phyloP scores from a whole-genome alignment of 2,329 filamentous ascomycete genomes.

The Aureobasidium musti region DNA sequence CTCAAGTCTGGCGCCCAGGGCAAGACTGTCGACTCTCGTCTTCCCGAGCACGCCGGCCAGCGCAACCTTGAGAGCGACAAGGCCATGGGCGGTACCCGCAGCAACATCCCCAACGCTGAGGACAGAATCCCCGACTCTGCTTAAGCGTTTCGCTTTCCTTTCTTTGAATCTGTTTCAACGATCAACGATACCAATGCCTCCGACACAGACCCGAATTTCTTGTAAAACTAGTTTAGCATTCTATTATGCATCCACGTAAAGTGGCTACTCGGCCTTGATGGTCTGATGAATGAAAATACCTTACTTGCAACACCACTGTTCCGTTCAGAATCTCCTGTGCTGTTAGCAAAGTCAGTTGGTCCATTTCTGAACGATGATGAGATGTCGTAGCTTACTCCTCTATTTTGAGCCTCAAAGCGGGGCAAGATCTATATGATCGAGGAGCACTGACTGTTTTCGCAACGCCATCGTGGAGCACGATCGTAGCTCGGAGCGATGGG shows the following conservation, averaged over 20 bases:
- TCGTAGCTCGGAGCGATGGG: neutral
- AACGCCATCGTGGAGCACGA: slow-evolving; percentile 2
- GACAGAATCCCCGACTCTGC: slow-evolving; percentile 40
- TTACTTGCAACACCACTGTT: neutral
- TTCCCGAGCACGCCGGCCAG: slow-evolving; percentile 43
- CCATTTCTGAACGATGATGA: neutral
- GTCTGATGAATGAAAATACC: slow-evolving; percentile 17
- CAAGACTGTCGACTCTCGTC: slow-evolving; percentile 38
- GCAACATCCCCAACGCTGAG: slow-evolving; percentile 40
- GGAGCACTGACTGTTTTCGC: slow-evolving; percentile 1
- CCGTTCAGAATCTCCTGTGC: neutral
- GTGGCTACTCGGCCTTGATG: slow-evolving; percentile 19
- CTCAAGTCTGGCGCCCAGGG: slow-evolving; percentile 40
- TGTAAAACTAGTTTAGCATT: slow-evolving; percentile 25
- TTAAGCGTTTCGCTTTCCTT: neutral
- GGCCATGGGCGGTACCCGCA: slow-evolving; percentile 40
- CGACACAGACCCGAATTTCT: neutral
- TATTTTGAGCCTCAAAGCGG: slow-evolving; percentile 13
- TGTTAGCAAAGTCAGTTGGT: neutral
- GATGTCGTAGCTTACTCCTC: slow-evolving; percentile 6
- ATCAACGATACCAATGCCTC: slow-evolving; percentile 28
- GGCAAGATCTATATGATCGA: slow-evolving; percentile 17
- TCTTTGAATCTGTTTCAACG: slow-evolving; percentile 13
- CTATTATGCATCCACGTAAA: neutral
- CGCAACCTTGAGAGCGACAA: slow-evolving; percentile 43